Conservation (phyloP, 148 eudicot genomes). For the Rhododendron ferrugineum region DNA sequence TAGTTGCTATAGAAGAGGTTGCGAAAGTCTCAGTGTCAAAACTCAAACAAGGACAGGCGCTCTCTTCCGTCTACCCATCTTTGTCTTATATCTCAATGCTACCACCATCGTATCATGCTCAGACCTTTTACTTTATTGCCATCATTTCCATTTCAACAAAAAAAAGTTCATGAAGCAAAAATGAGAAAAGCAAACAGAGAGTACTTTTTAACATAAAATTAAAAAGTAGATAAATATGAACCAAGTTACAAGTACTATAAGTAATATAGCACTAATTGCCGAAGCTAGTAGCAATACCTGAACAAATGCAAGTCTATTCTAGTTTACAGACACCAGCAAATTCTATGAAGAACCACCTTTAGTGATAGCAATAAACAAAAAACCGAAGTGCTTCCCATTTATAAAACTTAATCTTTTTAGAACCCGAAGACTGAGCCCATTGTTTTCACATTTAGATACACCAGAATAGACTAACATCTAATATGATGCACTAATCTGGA, state of each 20-base stretch:
- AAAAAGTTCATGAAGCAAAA: not conserved
- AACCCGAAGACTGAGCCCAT: not conserved
- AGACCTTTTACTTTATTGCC: slow-evolving; percentile 72
- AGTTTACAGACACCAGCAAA: not conserved
- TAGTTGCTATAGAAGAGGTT: slow-evolving; percentile 66
- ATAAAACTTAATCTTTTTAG: not conserved
- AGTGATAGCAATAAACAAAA: not conserved
- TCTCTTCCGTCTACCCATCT: slow-evolving; percentile 41
- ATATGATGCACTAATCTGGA: not conserved
- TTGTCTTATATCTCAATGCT: slow-evolving; percentile 13
- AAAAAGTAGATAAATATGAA: not conserved
- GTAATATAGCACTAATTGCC: not conserved
- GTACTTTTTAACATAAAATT: not conserved
- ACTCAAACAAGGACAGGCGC: slow-evolving; percentile 79
- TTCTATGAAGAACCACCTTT: not conserved
- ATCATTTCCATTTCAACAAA: slow-evolving; percentile 55
- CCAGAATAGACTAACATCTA: not conserved
- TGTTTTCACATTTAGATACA: not conserved
- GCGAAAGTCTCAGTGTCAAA: slow-evolving; percentile 60
- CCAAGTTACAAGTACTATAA: not conserved
- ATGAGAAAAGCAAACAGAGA: not conserved
- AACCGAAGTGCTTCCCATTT: not conserved
- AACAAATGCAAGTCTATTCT: not conserved
- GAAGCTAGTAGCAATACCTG: not conserved
- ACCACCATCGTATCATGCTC: slow-evolving; percentile 47